Evolutionary conservation across 1,284 basidiomycete species (phyloP), one percentile per base, ranked within the genome.

Genomic region (Cutaneotrichosporon cyanovorans): DNA sequence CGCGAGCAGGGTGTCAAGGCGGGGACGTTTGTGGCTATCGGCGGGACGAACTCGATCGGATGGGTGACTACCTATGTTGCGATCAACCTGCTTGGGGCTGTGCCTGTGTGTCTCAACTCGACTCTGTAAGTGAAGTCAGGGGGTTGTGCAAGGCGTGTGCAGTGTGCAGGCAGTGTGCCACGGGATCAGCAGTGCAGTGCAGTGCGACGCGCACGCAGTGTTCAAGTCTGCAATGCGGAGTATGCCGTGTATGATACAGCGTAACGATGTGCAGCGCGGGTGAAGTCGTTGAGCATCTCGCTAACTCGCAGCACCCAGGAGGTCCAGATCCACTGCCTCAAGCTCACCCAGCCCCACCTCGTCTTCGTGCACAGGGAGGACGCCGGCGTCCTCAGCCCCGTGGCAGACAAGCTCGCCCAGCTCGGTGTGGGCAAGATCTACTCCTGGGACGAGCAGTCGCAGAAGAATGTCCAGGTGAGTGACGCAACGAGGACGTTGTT

Each of bases 71-170:
- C 57, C 2, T 69, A 62, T 37, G 42, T 63, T 4, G 67, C 66
- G 2, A 45, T 43, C 2, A 61, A 68, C 31, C 51, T 69, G 21
- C 57, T 69, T 36, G 67, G 65, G 14, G 67, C 59, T 0, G 56
- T 68, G 4, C 45, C 60, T 0, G 61, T 68, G 11, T 57, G 50
- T 16, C 50, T 69, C n/a, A 69, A 69, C 50, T 66, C 63, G 28
- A 49, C 47, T 54, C 50, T 69, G 63, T 66, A 31, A 62, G 66
- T 57, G 19, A n/a, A 10, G n/a, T n/a, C n/a, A n/a, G n/a, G n/a
- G n/a, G 6, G 10, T 2, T 3, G 9, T 12, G 3, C 14, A n/a
- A 23, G 6, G 9, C n/a, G 21, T 28, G 37, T 46, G 31, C n/a
- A n/a, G n/a, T n/a, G n/a, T n/a, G n/a, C n/a, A n/a, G n/a, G n/a